Percentiles rank a stretch among this genome's conserved stretches.
These are phyloP conservation scores for Pestalotiopsis sp. DNA, from an alignment of 2,329 filamentous ascomycete species.

Conservation along the genomic window DNA sequence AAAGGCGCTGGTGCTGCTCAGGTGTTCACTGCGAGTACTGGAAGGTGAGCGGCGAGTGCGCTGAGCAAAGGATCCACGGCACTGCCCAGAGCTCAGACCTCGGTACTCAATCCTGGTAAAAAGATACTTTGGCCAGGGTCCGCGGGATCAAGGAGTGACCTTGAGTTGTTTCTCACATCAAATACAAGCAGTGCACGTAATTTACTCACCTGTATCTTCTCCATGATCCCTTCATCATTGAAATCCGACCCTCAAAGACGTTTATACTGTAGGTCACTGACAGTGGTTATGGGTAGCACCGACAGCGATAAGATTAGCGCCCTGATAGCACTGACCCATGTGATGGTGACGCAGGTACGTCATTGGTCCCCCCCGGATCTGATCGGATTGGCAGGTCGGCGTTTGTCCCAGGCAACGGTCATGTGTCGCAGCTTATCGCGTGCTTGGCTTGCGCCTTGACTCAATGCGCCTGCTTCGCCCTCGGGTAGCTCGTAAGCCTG, in stretches of 20 bases:
- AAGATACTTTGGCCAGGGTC: too few species aligned
- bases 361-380: neutral
- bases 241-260: neutral
- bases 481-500: neutral
- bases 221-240: too few species aligned
- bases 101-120: too few species aligned
- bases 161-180: too few species aligned
- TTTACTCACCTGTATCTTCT: too few species aligned
- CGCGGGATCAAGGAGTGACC: too few species aligned
- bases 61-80: neutral
- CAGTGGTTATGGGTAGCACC: neutral
- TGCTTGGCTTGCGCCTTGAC: neutral
- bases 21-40: neutral
- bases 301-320: neutral
- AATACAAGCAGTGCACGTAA: too few species aligned
- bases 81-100: too few species aligned
- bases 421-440: conserved; percentile 13
- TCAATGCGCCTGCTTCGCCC: neutral
- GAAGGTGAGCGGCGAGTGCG: neutral
- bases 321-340: neutral
- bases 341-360: conserved; percentile 2
- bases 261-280: neutral
- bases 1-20: neutral
- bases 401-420: conserved; percentile 8
- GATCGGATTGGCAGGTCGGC: neutral